Evolutionary conservation across 352 stramenopile genomes (phyloP).

Genomic region (Pythium dissimile): DNA sequence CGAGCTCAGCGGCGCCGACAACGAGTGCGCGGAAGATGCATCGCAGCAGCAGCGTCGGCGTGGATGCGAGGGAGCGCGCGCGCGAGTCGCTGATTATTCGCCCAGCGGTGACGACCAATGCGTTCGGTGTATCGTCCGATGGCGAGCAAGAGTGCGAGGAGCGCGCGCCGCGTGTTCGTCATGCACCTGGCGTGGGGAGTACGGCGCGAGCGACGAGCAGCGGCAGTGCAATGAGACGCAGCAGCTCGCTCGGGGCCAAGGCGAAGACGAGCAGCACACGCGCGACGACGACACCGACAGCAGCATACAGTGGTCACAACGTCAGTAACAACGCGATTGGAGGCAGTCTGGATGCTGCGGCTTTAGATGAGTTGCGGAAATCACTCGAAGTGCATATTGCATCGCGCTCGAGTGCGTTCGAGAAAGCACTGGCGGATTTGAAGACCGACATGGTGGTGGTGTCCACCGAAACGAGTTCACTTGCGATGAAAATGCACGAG

Average conservation of each 20-base stretch:
- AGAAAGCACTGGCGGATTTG: constrained; percentile 66
- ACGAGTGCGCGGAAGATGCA: constrained; percentile 7
- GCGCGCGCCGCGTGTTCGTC: constrained; percentile 4
- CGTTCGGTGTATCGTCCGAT: constrained; percentile 7
- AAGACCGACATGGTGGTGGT: constrained; percentile 55
- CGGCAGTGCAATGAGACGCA: constrained; percentile 1
- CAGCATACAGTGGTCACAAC: background rate
- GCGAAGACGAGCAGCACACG: background rate
- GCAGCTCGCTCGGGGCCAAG: constrained; percentile 10
- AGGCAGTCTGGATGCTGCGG: background rate
- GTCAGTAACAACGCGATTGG: background rate
- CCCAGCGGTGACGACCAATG: background rate
- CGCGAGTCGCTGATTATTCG: constrained; percentile 25
- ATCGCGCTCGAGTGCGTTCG: constrained; percentile 43
- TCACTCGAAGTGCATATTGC: constrained; percentile 64
- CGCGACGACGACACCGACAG: background rate
- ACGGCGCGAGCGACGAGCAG: background rate
- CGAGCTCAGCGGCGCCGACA: background rate
- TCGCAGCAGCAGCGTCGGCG: constrained; percentile 21
- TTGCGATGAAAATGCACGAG: constrained; percentile 45
- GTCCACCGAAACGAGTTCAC: constrained; percentile 33
- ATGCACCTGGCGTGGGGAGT: background rate
- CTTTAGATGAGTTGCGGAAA: constrained; percentile 31
- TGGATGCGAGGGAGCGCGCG: constrained; percentile 11
- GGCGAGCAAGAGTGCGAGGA: constrained; percentile 12